Evolutionary conservation across 352 stramenopile species (phyloP).

Genomic region (Phytophthora chlamydospora): DNA sequence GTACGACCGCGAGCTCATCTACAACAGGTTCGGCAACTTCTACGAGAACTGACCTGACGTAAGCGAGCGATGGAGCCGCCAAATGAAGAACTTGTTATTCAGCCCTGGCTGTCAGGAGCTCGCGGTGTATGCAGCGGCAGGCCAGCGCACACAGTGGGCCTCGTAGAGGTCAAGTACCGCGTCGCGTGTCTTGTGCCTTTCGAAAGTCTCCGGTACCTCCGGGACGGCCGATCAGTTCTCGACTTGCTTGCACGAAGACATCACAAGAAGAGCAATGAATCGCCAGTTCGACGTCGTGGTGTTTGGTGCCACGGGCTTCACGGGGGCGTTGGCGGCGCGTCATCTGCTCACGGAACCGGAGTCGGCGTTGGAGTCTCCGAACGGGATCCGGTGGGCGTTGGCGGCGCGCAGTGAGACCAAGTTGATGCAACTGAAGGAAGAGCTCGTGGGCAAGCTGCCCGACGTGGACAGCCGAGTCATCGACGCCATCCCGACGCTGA

Average conservation of each 20-base stretch:
- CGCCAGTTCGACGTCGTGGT: conserved; percentile 60
- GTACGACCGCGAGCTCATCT: conserved; percentile 80
- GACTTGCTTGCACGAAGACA: conserved; percentile 3
- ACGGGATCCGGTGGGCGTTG: conserved; percentile 78
- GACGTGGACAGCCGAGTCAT: conserved; percentile 23
- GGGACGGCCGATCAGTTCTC: conserved; percentile 10
- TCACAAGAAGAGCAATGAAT: background rate
- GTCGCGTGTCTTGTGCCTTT: background rate
- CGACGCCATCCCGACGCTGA: conserved; percentile 40
- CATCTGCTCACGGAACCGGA: conserved; percentile 65
- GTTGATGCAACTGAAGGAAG: conserved; percentile 52
- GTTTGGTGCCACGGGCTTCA: conserved; percentile 89
- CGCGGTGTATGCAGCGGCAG: background rate
- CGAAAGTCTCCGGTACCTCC: background rate
- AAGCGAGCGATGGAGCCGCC: conserved; percentile 4
- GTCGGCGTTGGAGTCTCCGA: conserved; percentile 22
- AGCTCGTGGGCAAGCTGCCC: conserved; percentile 40
- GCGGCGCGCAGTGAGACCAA: conserved; percentile 73
- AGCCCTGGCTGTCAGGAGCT: too few species aligned
- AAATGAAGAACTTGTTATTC: conserved; percentile 16
- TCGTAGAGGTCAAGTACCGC: conserved; percentile 1
- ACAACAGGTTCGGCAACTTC: conserved; percentile 60
- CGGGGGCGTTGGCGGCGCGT: conserved; percentile 60
- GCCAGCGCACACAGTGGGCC: conserved; percentile 5
- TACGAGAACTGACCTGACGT: conserved; percentile 40